Conservation (phyloP, 139 green algal species). For the Chlamydomonas incerta region DNA sequence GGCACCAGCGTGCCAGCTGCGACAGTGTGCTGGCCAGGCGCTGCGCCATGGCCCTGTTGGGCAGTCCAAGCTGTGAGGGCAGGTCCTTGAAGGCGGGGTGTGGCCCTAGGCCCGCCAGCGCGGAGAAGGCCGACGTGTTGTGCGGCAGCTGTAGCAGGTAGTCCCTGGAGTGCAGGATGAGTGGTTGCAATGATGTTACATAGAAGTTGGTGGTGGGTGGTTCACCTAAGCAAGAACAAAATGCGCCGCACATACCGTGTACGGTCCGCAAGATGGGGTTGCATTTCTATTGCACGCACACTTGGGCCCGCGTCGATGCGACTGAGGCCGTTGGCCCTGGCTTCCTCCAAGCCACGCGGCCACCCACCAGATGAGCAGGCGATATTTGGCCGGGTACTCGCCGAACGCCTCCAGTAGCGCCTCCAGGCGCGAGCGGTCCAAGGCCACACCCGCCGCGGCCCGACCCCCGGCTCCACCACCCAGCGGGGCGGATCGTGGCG, state of each 20-base stretch:
- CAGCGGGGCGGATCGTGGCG: background rate
- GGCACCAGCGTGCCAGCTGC: conserved; percentile 76
- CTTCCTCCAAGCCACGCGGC: no score
- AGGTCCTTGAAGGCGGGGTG: conserved; percentile 61
- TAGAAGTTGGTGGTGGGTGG: no score
- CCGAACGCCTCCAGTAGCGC: conserved; percentile 70
- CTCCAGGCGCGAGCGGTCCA: conserved; percentile 62
- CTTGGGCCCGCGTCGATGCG: no score
- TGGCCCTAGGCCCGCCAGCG: conserved; percentile 58
- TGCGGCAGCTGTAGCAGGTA: conserved; percentile 75
- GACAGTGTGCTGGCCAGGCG: conserved; percentile 64
- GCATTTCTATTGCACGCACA: no score
- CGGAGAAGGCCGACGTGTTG: conserved; percentile 67
- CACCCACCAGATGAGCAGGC: conserved; percentile 69
- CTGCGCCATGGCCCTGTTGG: conserved; percentile 39
- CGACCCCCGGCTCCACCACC: background rate
- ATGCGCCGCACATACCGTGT: no score
- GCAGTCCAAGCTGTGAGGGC: conserved; percentile 37
- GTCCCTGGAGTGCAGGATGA: conserved; percentile 49
- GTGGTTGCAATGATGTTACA: no score
- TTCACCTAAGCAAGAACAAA: no score
- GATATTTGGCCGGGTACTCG: conserved; percentile 75
- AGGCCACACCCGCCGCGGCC: background rate
- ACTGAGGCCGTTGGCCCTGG: no score
- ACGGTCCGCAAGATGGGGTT: no score